Base-by-base conservation (phyloP, 768 basidiomycete genomes). In the Gelatoporia subvermispora region DNA sequence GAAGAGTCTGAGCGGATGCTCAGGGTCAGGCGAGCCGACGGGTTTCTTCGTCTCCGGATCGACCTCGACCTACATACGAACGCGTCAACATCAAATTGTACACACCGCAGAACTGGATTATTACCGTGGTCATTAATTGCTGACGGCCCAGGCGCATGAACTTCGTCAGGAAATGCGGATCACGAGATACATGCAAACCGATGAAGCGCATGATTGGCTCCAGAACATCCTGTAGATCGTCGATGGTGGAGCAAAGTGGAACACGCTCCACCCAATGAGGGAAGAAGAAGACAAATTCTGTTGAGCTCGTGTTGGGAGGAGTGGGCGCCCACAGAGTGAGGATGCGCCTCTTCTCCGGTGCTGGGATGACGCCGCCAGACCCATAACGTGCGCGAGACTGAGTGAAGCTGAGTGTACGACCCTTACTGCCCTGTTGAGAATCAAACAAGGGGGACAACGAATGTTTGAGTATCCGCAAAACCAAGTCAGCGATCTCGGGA, bases 211-310 rank as follows among this genome's bases (percentile, higher is more conserved):
- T 74, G 35, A 93, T 69, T 15, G 91, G 88, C 53, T 92, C 83
- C 22, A 91, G 75, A 38, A 93, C 79, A 57, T 82, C 76, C 49
- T 79, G 70, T 31, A 96, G 64, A 58, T 95, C 93, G 37, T 84
- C 83, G 43, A 81, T 61, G 0, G 72, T 71, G 7, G 71, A 67
- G 61, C 85, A 85, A 24, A 82, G 56, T 4, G 88, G 89, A 24
- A 94, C 70, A 42, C 76, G 74, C 39, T 85, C 78, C 13, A 68
- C 64, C 93, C 93, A 97, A 48, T 82, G 74, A 11, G 91, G 87
- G 64, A 85, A 95, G 75, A 96, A 97, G 73, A 90, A 96, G 4
- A 90, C 78, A 58, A 91, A 95, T 43, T 85, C 81, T n/a, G 75
- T 76, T 3, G 72, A 75, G 46, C 71, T 77, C 18, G 91, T 93